Base-by-base conservation (phyloP, 257 asterid genomes). In the Gentiana macrophylla region DNA sequence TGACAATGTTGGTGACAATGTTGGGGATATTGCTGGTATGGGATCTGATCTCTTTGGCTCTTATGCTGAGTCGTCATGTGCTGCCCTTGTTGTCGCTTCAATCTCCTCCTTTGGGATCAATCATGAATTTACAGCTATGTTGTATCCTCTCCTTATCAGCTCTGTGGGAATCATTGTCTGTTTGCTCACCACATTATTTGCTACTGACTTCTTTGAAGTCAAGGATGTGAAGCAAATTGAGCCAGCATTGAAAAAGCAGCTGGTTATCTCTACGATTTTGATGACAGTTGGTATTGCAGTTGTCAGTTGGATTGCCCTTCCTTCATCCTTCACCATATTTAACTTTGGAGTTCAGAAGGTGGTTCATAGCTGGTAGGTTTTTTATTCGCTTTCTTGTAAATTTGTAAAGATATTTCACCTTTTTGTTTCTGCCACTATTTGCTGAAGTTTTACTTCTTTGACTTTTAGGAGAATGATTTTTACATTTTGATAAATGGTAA, bases 1-100 rank as follows among this genome's bases (percentile, higher is more conserved):
- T 10, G 87, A 80, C 66, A 77, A 80, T 67, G 86, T 80, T 51
- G 86, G 86, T 48, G 86, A 80, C 50, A 80, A 80, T 60, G 81
- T 80, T 35, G 87, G 87, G 58, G 84, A 80, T 64, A 80, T 80
- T 74, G 87, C 87, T 49, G 80, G 87, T 44, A 80, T 80, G 84
- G 87, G 84, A 24, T 80, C 86, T 12, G 86, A 77, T 51, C 63
- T 80, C 46, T 80, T 80, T 43, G 78, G 86, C 45, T 80, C 87
- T 32, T 80, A 77, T 66, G 84, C 83, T n/a, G 86, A 77, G 59
- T 74, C 86, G 49, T 80, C 86, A 36, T 79, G 86, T 65, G 87
- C 87, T 0, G 87, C 84, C 43, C 80, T 80, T 32, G 75, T 74
- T 62, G 78, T 77, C 55, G 81, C 87, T 56, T 80, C 84, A 34